phyloP scores from a whole-genome alignment of 176 grass and related monocot genomes.

The Olyra latifolia region DNA sequence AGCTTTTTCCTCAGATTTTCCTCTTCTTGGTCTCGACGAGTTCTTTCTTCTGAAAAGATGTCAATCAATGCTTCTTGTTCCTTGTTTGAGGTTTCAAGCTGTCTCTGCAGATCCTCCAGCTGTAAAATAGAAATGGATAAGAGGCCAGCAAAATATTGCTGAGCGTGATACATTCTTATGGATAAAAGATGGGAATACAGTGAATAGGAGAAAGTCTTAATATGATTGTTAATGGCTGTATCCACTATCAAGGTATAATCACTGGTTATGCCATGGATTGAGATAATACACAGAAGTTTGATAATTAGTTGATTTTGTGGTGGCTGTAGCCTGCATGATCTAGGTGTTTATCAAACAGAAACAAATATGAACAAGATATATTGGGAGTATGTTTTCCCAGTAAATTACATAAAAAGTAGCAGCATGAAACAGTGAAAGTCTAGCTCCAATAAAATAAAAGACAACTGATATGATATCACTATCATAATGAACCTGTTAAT shows the following conservation, averaged over 20 bases:
- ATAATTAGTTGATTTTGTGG: neutral
- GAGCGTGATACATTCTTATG: neutral
- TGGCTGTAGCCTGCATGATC: neutral
- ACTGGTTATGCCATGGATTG: neutral
- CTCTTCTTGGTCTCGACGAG: conserved; percentile 70
- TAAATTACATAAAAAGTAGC: neutral
- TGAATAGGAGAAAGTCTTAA: neutral
- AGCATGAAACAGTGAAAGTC: neutral
- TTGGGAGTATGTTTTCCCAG: neutral
- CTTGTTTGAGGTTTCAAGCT: conserved; percentile 70
- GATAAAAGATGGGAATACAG: neutral
- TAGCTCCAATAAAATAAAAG: neutral
- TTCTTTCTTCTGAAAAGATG: conserved; percentile 96
- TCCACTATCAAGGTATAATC: neutral
- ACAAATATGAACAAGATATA: neutral
- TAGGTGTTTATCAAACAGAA: conserved; percentile 7
- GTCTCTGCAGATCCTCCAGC: conserved; percentile 73
- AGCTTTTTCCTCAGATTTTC: conserved; percentile 78
- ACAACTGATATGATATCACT: neutral
- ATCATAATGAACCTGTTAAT: neutral
- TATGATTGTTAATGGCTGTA: neutral
- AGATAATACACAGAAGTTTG: neutral
- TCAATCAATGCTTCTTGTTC: conserved; percentile 93
- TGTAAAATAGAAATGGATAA: conserved; percentile 35
- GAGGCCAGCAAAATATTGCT: neutral